Base-by-base conservation (phyloP, 768 basidiomycete genomes). In the Pulveroboletus sp. region DNA sequence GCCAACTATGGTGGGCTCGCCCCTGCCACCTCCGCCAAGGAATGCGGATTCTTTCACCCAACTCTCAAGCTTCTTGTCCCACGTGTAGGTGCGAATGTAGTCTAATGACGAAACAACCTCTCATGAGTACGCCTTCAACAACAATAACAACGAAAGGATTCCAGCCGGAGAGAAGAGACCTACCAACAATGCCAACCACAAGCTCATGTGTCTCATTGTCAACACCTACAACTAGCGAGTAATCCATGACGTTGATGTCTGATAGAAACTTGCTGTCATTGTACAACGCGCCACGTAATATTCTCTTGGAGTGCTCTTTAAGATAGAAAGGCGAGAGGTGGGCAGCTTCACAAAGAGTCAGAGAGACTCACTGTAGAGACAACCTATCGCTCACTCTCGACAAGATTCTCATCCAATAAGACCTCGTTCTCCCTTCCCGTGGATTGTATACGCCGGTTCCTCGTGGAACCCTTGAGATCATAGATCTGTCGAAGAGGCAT, bases 21-120 rank as follows among this genome's bases (percentile, higher is more conserved):
- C 93, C 60, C 79, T 85, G 38, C 83, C 84, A 39, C 80, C 78
- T 18, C 82, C 87, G 40, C 91, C 93, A 21, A 98, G 73, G 69
- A 94, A 93, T 0, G 89, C 79, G 2, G 91, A 86, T 59, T 98
- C 96, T 64, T 98, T 99, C 39, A 97, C 92, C 93, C 92, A 96
- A 52, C 86, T 97, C 71, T 98, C 96, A 15, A 99, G 73, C 59
- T 93, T 93, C 74, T 99, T 99, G 73, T 99, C 96, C 93, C 93
- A 96, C 0, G 92, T 95, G 63, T 94, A 95, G 4, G 93, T 93
- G 8, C 93, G 86, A 56, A 95, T 90, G 62, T 93, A 96, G 66
- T 96, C 93, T 94, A 47, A 24, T 21, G 21, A 21, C 3, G 24
- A 40, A 41, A 26, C 11, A 46, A 46, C 18, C 33, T 8, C 39